These are phyloP conservation scores for Nitzschia inconspicua DNA, from an alignment of 108 stramenopile species.

Conservation along the genomic window DNA sequence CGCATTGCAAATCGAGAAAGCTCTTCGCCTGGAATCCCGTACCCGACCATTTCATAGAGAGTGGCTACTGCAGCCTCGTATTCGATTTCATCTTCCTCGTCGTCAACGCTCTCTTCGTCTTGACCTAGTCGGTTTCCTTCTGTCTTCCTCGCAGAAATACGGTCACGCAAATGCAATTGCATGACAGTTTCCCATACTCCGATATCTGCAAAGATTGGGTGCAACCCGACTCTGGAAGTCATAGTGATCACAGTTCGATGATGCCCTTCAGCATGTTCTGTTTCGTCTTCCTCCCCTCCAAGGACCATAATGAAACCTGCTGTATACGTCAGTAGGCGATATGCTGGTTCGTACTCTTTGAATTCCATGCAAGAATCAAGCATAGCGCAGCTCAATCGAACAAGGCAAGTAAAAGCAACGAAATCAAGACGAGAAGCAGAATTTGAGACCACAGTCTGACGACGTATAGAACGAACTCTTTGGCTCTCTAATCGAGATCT, in stretches of 20 bases:
- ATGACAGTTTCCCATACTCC: slow-evolving; percentile 76
- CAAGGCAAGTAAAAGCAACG: slow-evolving; percentile 68
- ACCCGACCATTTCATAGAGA: slow-evolving; percentile 87
- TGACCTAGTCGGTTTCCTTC: slow-evolving; percentile 11
- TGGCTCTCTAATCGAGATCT: slow-evolving; percentile 57
- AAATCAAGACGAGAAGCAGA: slow-evolving; percentile 58
- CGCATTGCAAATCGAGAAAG: slow-evolving; percentile 76
- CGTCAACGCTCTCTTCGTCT: slow-evolving; percentile 21
- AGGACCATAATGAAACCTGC: slow-evolving; percentile 67
- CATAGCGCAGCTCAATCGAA: slow-evolving; percentile 74
- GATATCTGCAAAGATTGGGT: slow-evolving; percentile 80
- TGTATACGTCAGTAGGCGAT: slow-evolving; percentile 64
- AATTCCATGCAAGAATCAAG: slow-evolving; percentile 78
- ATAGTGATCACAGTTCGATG: slow-evolving; percentile 44
- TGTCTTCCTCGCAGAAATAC: slow-evolving; percentile 28
- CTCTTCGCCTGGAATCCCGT: slow-evolving; percentile 77
- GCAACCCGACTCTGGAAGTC: slow-evolving; percentile 69
- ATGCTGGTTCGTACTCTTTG: slow-evolving; percentile 74
- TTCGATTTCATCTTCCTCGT: slow-evolving; percentile 46
- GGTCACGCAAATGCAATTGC: slow-evolving; percentile 47
- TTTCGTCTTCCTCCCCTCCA: slow-evolving; percentile 15
- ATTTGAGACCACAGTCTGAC: slow-evolving; percentile 25
- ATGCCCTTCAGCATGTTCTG: slow-evolving; percentile 8
- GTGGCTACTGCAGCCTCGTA: slow-evolving; percentile 84
- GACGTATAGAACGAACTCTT: slow-evolving; percentile 26